phyloP scores from a whole-genome alignment of 2,329 filamentous ascomycete species.

The Dryadomyces sulphureus region DNA sequence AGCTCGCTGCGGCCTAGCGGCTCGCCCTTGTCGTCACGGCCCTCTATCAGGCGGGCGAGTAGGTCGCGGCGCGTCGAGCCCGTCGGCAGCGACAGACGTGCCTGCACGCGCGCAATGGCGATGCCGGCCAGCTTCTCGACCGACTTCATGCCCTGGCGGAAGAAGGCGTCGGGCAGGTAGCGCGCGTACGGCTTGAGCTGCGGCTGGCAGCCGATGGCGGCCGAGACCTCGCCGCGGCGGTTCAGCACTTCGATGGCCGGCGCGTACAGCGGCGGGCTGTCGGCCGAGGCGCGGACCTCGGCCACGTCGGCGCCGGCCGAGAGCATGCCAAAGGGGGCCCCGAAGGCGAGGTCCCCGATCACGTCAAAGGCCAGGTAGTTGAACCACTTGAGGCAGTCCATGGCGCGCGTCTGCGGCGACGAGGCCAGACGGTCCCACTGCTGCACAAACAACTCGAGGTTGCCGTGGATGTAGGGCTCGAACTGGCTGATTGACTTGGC shows the following conservation, averaged over 20 bases:
- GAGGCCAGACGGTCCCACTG: slow-evolving; percentile 53
- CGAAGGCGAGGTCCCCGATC: slow-evolving; percentile 49
- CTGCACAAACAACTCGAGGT: slow-evolving; percentile 57
- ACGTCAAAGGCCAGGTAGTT: slow-evolving; percentile 46
- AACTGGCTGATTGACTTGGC: slow-evolving; percentile 70
- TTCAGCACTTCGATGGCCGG: slow-evolving; percentile 81
- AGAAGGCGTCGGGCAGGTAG: slow-evolving; percentile 72
- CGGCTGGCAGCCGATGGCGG: slow-evolving; percentile 61
- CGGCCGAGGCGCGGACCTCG: slow-evolving; percentile 51
- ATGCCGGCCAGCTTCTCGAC: slow-evolving; percentile 77
- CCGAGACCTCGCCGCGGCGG: slow-evolving; percentile 72
- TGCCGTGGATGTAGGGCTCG: slow-evolving; percentile 75
- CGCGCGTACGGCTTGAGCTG: slow-evolving; percentile 64
- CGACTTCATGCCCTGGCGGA: slow-evolving; percentile 56
- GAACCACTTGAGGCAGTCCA: slow-evolving; percentile 72
- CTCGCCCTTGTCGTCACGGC: slow-evolving; percentile 64
- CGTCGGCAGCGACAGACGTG: slow-evolving; percentile 42
- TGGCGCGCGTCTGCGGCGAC: slow-evolving; percentile 35
- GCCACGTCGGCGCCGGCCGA: slow-evolving; percentile 60
- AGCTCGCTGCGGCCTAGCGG: slow-evolving; percentile 65
- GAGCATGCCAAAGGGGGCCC: slow-evolving; percentile 73
- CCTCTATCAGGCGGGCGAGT: slow-evolving; percentile 71
- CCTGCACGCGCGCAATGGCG: slow-evolving; percentile 66
- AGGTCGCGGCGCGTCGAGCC: slow-evolving; percentile 50
- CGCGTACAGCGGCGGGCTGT: slow-evolving; percentile 48